Evolutionary conservation across 192 early-diverging fungal genomes (phyloP).

Genomic region (Backusella sp.): DNA sequence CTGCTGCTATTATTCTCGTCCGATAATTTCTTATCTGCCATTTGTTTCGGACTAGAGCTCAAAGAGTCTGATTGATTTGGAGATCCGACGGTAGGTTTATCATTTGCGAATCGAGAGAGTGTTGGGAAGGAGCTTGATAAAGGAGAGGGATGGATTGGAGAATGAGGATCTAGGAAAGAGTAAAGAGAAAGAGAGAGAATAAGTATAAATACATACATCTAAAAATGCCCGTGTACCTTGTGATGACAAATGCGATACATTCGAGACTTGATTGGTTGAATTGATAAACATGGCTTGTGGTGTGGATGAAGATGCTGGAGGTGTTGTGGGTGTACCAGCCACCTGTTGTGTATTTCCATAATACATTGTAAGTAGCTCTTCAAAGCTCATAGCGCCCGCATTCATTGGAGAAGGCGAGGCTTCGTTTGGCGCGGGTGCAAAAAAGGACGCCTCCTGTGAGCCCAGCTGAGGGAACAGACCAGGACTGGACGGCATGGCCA

Average conservation of each 20-base stretch:
- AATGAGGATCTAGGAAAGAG: not conserved
- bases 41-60: conserved; percentile 4
- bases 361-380: conserved; percentile 26
- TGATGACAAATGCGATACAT: not conserved
- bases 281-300: conserved; percentile 5
- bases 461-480: conserved; percentile 12
- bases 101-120: not conserved
- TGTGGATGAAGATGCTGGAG: not conserved
- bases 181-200: not conserved
- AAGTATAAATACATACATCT: not conserved
- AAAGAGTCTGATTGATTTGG: conserved; percentile 3
- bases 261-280: not conserved
- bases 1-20: not conserved
- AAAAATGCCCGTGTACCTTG: not conserved
- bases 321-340: not conserved
- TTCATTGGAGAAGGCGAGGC: conserved; percentile 4
- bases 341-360: conserved; percentile 3
- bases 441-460: not conserved
- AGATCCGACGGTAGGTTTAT: not conserved
- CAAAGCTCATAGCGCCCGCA: conserved; percentile 26
- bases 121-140: not conserved
- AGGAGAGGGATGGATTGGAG: not conserved
- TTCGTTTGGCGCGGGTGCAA: conserved; percentile 7
- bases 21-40: not conserved
- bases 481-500: conserved; percentile 2